A percentile compares a stretch with the other conserved stretches of the same genome.
These are phyloP conservation scores for Suillus bovinus DNA, from an alignment of 768 basidiomycete species.

Conservation along the genomic window DNA sequence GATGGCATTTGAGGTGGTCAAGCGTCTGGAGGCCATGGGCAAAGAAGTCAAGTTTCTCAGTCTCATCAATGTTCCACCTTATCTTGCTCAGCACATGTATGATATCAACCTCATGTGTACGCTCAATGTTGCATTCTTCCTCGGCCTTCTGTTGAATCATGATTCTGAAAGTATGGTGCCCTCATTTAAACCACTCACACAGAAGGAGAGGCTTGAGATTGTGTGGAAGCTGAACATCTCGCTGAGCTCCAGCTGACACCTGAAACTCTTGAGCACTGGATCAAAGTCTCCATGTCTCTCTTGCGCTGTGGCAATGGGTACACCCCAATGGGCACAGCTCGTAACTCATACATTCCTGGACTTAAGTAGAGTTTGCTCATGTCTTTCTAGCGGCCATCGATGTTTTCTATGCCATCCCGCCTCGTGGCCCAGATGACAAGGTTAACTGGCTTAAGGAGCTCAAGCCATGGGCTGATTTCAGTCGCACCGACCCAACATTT, in stretches of 20 bases:
- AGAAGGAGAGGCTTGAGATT: too few relatives aligned
- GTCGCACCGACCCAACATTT: slow-evolving; percentile 23
- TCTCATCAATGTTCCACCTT: slow-evolving; percentile 37
- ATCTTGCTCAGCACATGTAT: slow-evolving; percentile 41
- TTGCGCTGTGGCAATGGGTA: slow-evolving; percentile 32
- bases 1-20: slow-evolving; percentile 38
- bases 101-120: too few relatives aligned
- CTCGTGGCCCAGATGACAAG: slow-evolving; percentile 23
- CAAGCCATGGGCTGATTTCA: slow-evolving; percentile 26
- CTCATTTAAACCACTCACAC: too few relatives aligned
- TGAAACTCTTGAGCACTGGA: slow-evolving; percentile 29
- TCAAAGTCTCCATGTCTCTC: slow-evolving; percentile 28
- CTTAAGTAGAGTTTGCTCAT: neutral
- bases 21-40: slow-evolving; percentile 30
- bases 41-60: slow-evolving; percentile 35
- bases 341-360: slow-evolving; percentile 17
- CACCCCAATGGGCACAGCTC: slow-evolving; percentile 22
- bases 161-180: too few relatives aligned
- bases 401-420: slow-evolving; percentile 31
- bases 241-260: slow-evolving; percentile 31
- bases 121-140: too few relatives aligned
- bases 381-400: slow-evolving; percentile 18
- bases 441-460: slow-evolving; percentile 30
- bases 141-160: too few relatives aligned
- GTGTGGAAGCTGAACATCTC: too few relatives aligned